A percentile compares a stretch with the other conserved stretches of the same genome.
These are phyloP conservation scores for Cutaneotrichosporon cavernicola DNA, from an alignment of 1,284 basidiomycete species.

Conservation along the genomic window DNA sequence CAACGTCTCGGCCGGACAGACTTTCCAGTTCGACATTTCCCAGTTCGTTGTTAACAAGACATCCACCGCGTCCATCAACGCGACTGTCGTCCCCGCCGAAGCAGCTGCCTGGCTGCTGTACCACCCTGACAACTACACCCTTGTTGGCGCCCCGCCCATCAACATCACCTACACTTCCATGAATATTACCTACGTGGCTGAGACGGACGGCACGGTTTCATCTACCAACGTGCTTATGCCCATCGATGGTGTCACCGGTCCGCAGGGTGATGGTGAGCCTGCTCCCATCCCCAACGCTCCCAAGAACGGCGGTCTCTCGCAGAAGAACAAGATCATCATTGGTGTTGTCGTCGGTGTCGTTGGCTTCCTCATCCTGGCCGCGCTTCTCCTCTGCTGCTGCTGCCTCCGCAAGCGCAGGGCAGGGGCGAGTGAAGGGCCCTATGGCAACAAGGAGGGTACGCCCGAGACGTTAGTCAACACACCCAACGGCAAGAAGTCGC, in stretches of 20 bases:
- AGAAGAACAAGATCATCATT: constrained; percentile 45
- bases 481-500: constrained; percentile 12
- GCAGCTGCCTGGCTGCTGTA: constrained; percentile 53
- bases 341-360: constrained; percentile 46
- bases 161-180: constrained; percentile 40
- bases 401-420: constrained; percentile 39
- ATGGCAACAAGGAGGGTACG: constrained; percentile 6
- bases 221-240: constrained; percentile 35
- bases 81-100: constrained; percentile 41
- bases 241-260: constrained; percentile 34
- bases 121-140: constrained; percentile 44
- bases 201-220: constrained; percentile 26
- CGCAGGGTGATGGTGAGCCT: constrained; percentile 19
- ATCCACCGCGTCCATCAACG: constrained; percentile 31
- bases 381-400: constrained; percentile 44
- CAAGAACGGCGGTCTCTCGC: constrained; percentile 38
- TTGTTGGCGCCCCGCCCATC: constrained; percentile 44
- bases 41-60: constrained; percentile 39
- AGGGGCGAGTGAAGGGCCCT: constrained; percentile 7
- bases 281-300: constrained; percentile 30
- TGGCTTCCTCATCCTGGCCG: constrained; percentile 31
- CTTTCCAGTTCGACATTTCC: constrained; percentile 39
- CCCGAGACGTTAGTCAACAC: constrained; percentile 16
- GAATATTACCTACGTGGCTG: constrained; percentile 41
- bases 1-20: constrained; percentile 41